Percentiles rank a stretch among this genome's conserved stretches.
Evolutionary conservation across 2,329 filamentous ascomycete genomes (phyloP).

Genomic region (Leptographium wingfieldii): DNA sequence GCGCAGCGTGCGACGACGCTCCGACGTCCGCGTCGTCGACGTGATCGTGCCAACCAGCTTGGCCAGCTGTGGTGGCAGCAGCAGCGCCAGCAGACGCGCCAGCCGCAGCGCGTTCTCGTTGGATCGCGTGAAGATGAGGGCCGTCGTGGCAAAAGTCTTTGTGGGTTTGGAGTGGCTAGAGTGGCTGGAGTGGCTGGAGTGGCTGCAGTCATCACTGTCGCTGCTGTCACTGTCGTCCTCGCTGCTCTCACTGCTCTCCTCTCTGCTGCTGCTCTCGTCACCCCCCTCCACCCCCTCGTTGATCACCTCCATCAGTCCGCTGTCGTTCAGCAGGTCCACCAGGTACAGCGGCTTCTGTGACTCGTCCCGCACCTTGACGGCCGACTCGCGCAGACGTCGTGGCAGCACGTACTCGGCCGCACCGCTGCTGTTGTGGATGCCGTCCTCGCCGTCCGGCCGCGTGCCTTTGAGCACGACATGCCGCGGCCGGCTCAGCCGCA

Average conservation of each 20-base stretch:
- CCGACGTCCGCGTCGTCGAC: constrained; percentile 62
- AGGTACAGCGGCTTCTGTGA: constrained; percentile 73
- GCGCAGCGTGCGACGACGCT: constrained; percentile 53
- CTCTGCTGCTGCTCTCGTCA: constrained; percentile 9
- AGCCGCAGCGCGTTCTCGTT: constrained; percentile 81
- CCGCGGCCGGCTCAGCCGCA: constrained; percentile 61
- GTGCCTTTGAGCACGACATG: constrained; percentile 61
- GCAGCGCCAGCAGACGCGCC: constrained; percentile 60
- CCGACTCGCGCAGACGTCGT: constrained; percentile 47
- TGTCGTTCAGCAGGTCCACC: constrained; percentile 54
- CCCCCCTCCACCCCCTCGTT: background rate
- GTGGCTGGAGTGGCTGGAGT: no score
- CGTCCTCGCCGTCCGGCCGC: constrained; percentile 21
- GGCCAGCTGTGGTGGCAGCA: constrained; percentile 45
- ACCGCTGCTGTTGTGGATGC: constrained; percentile 2
- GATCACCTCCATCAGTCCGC: constrained; percentile 29
- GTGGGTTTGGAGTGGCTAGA: no score
- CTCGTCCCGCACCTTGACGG: constrained; percentile 54
- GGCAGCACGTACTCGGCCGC: constrained; percentile 41
- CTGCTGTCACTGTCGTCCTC: constrained; percentile 9
- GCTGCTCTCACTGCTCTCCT: constrained; percentile 6
- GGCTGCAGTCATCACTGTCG: background rate
- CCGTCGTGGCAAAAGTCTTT: constrained; percentile 25
- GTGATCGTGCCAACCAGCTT: constrained; percentile 56
- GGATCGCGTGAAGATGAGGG: constrained; percentile 80